Base-by-base conservation (phyloP, 805 yeast genomes). In the Candida berthetii region DNA sequence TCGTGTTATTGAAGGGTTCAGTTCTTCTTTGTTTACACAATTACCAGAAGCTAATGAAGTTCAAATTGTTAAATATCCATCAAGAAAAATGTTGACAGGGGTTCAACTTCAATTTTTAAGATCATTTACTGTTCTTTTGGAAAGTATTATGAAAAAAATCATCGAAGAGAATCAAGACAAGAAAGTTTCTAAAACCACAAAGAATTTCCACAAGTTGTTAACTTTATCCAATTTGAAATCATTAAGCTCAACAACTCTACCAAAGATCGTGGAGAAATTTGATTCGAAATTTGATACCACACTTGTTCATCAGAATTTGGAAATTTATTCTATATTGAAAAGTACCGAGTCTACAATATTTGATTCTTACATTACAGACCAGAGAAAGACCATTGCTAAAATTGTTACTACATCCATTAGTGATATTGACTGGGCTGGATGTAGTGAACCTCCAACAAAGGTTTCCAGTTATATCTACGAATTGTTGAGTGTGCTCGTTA, bases 171-270 rank as follows among this genome's bases (percentile, higher is more conserved):
- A 60, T 36, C 65, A 64, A 29, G 44, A 48, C 13, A 15, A 32
- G 0, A 16, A 35, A 2, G 20, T 52, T 4, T 19, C 48, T 3
- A 46, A 37, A 31, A 57, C 58, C 18, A 55, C 62, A 29, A 65
- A 66, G 48, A 66, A 74, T 39, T 55, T 69, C 7, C 74, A 74
- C 44, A 64, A 78, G 13, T 60, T 78, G 31, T 53, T 75, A 31
- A 71, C 83, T 0, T 55, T 81, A 35, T 71, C 80, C 35, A 82
- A 81, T 49, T 56, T 82, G 37, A 71, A 69, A 36, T 68, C 67
- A 37, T 58, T 83, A 25, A 63, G 72, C 27, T 62, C 61, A 18
- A 56, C 50, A 3, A 65, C 75, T 3, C 62, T 82, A 20, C 81
- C 85, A 1, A 55, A 60, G 18, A 58, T 78, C 16, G 53, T 79